phyloP scores from a whole-genome alignment of 1,284 basidiomycete species.

The Ceratobasidium sp. region DNA sequence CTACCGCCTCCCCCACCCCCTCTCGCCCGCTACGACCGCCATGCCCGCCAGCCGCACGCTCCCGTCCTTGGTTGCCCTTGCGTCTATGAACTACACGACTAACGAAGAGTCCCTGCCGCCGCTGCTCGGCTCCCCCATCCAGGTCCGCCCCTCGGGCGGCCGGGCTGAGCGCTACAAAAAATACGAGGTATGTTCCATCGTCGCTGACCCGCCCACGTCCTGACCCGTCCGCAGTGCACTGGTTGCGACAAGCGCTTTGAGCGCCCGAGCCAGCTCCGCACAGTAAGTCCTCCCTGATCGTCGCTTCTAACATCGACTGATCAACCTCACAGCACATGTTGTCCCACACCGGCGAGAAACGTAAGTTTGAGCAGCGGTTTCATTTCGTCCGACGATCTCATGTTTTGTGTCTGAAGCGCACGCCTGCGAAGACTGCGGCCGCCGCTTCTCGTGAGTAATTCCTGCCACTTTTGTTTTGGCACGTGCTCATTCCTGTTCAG shows the following conservation, averaged over 20 bases:
- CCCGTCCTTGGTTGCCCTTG: slow-evolving; percentile 34
- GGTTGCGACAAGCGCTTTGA: slow-evolving; percentile 41
- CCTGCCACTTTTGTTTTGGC: not conserved
- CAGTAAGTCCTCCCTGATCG: slow-evolving; percentile 16
- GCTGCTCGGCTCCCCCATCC: slow-evolving; percentile 36
- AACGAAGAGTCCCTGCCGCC: slow-evolving; percentile 39
- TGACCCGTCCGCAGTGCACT: slow-evolving; percentile 30
- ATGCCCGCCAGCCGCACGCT: slow-evolving; percentile 42
- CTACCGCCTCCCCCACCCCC: slow-evolving; percentile 22
- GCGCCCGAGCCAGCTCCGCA: slow-evolving; percentile 38
- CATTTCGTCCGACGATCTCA: slow-evolving; percentile 20
- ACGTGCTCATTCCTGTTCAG: slow-evolving; percentile 29
- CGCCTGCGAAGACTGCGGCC: slow-evolving; percentile 41
- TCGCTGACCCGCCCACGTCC: not conserved
- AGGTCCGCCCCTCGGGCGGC: slow-evolving; percentile 37
- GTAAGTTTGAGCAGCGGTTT: slow-evolving; percentile 21
- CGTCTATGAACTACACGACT: slow-evolving; percentile 38
- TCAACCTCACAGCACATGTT: slow-evolving; percentile 35
- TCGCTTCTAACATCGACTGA: slow-evolving; percentile 1
- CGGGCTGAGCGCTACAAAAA: slow-evolving; percentile 42
- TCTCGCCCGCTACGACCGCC: slow-evolving; percentile 26
- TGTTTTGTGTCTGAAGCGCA: slow-evolving; percentile 33
- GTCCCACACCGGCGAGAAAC: slow-evolving; percentile 40
- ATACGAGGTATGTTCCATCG: slow-evolving; percentile 40
- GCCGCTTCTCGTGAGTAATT: slow-evolving; percentile 39